Evolutionary conservation across 164 flowering plant species (phyloP), one percentile per base, ranked within the genome.

Genomic region (Magnolia kwangsiensis): DNA sequence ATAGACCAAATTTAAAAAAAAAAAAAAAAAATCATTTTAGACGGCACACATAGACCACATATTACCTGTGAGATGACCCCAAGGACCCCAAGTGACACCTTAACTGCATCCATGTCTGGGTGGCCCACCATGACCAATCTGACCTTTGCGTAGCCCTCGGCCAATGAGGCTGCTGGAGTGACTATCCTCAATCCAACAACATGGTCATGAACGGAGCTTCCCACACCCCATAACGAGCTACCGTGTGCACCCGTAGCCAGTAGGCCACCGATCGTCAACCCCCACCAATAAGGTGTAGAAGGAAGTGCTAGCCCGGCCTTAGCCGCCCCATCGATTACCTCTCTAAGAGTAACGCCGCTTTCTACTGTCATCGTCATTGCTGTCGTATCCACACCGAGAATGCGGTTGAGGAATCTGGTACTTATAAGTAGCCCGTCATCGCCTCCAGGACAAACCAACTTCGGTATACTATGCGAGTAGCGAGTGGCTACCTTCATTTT

Each of bases 261-360:
- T 8, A 92, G 50, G 1, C 95, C 97, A 1, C 95, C 97, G 0
- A 90, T 71, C 0, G 95, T 90, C 74, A 92, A 67, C 0, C 97
- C 97, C 90, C 91, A 91, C 95, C 94, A 93, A 51, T 93, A 91
- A 0, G 97, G 97, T 0, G 92, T 11, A 68, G 88, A 78, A 37
- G 94, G 92, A 78, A 91, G 69, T 0, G 93, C 94, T 50, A 93
- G 67, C 27, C 91, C 89, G 0, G 81, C 88, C 71, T 81, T 78
- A 0, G 89, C 91, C 0, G 91, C 89, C 59, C 85, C 87, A 11
- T 74, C 70, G 4, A 92, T 90, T 18, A 92, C 63, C 76, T 87
- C 81, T 79, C 84, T 81, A 9, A 92, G 76, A 6, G 90, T 84
- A 31, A 86, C 89, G 0, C 94, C 97, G 9, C 86, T 81, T 77